Evolutionary conservation across 1,284 basidiomycete genomes (phyloP), one percentile per base, ranked within the genome.

Genomic region (Moesziomyces globuligerus): DNA sequence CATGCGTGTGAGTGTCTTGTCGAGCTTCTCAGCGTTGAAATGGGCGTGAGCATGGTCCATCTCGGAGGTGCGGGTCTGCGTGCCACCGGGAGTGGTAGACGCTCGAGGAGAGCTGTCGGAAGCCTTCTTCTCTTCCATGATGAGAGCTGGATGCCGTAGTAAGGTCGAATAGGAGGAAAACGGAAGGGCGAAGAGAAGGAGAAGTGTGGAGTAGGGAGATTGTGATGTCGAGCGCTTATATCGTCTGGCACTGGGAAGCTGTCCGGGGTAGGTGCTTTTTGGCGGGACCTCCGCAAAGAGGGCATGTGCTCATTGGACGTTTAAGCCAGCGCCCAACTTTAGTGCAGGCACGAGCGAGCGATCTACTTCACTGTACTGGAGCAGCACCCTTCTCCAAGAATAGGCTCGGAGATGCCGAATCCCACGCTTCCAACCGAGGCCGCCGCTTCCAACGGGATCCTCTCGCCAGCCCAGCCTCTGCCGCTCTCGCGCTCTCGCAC

Each of bases 1-100:
- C 66, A 69, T 69, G 11, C 48, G 41, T 3, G 47, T 61, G 5
- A 69, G 47, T 6, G 49, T 54, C 47, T 54, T 69, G 48, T 69
- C 66, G 28, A 69, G 66, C 46, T 69, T 69, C 20, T 69, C 66
- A 11, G 66, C 59, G 21, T 69, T 51, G 24, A 69, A 69, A 28
- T 69, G 66, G 11, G 66, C 59, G 29, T 42, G 58, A 13, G 55
- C 36, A 15, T 54, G 61, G n/a, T 50, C 47, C 3, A 43, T 21
- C 11, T 49, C 61, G 28, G 55, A 50, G 17, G 55, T 58, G 39
- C 50, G 48, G 51, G 23, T 26, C 7, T 53, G 55, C 4, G 55
- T 58, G 17, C 42, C 48, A 1, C 48, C 61, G 7, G 61, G 50
- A 3, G 47, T 49, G 7, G 61, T 57, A 1, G 50, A 46, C 15